Percentiles rank a stretch among this genome's conserved stretches.
These are phyloP conservation scores for Pleurotus platypus DNA, from an alignment of 768 basidiomycete species.

Conservation along the genomic window DNA sequence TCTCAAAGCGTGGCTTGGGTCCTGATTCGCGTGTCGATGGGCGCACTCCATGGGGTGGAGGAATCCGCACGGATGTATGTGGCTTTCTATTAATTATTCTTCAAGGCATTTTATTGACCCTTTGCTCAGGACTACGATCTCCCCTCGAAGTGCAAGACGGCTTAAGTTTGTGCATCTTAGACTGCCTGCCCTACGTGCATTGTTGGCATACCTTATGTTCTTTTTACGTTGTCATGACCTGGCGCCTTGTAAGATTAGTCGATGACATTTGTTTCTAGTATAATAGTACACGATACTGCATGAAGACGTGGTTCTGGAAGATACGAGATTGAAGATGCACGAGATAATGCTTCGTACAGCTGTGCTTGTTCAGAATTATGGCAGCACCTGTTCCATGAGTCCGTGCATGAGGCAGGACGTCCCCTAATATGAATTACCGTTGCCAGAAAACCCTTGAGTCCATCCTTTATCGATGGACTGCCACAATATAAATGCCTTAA, in stretches of 20 bases:
- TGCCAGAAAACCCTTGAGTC: too few relatives aligned
- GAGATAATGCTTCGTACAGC: too few relatives aligned
- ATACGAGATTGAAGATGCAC: too few relatives aligned
- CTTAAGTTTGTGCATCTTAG: neutral
- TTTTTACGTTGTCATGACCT: neutral
- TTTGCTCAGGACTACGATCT: constrained; percentile 21
- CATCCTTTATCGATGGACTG: too few relatives aligned
- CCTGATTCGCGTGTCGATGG: constrained; percentile 70
- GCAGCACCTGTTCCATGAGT: too few relatives aligned
- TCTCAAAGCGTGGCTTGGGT: constrained; percentile 80
- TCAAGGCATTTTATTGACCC: neutral
- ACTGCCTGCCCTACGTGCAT: neutral
- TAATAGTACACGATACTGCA: neutral
- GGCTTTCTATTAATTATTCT: neutral
- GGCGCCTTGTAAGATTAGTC: constrained; percentile 4
- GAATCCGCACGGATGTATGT: constrained; percentile 65
- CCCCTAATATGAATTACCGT: too few relatives aligned
- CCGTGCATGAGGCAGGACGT: too few relatives aligned
- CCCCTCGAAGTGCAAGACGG: constrained; percentile 22
- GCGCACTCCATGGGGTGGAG: constrained; percentile 91
- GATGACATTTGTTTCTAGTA: neutral
- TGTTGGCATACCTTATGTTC: neutral
- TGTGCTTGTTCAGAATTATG: too few relatives aligned
- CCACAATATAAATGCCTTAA: too few relatives aligned
- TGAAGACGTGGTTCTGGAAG: too few relatives aligned